phyloP scores from a whole-genome alignment of 345 rosid species.

The Luvunga scandens region DNA sequence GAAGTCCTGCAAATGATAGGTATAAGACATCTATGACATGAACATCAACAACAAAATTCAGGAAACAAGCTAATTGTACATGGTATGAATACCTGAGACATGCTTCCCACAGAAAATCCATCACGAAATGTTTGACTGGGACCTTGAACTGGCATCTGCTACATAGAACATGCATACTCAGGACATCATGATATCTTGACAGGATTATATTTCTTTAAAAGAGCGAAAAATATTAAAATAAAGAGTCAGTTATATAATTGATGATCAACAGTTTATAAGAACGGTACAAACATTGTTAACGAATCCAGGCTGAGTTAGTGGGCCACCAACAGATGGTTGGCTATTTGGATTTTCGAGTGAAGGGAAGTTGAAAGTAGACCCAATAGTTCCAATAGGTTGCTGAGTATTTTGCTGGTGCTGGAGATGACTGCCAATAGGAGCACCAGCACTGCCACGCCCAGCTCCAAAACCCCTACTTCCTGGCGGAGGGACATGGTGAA shows the following conservation, averaged over 20 bases:
- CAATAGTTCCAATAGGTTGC: slow-evolving; percentile 78
- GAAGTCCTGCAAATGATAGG: slow-evolving; percentile 61
- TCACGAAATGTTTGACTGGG: slow-evolving; percentile 87
- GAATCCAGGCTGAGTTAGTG: slow-evolving; percentile 94
- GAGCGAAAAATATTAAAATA: background rate
- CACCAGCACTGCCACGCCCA: slow-evolving; percentile 77
- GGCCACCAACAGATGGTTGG: slow-evolving; percentile 92
- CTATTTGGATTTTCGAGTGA: slow-evolving; percentile 77
- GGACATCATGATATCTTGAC: background rate
- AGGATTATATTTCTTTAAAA: background rate
- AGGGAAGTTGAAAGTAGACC: slow-evolving; percentile 73
- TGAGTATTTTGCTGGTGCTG: slow-evolving; percentile 77
- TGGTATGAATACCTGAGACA: slow-evolving; percentile 72
- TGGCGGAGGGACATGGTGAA: slow-evolving; percentile 82
- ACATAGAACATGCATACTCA: slow-evolving; percentile 17
- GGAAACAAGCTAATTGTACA: background rate
- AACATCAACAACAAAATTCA: background rate
- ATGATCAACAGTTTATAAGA: background rate
- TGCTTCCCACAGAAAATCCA: slow-evolving; percentile 95
- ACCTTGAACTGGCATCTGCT: slow-evolving; percentile 76
- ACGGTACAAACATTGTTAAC: slow-evolving; percentile 52
- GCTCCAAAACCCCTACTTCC: slow-evolving; percentile 86
- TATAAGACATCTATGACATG: slow-evolving; percentile 9
- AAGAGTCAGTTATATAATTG: background rate
- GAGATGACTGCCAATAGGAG: slow-evolving; percentile 86